Evolutionary conservation across 2,329 filamentous ascomycete genomes (phyloP).

Genomic region (Pezicula neosporulosa): DNA sequence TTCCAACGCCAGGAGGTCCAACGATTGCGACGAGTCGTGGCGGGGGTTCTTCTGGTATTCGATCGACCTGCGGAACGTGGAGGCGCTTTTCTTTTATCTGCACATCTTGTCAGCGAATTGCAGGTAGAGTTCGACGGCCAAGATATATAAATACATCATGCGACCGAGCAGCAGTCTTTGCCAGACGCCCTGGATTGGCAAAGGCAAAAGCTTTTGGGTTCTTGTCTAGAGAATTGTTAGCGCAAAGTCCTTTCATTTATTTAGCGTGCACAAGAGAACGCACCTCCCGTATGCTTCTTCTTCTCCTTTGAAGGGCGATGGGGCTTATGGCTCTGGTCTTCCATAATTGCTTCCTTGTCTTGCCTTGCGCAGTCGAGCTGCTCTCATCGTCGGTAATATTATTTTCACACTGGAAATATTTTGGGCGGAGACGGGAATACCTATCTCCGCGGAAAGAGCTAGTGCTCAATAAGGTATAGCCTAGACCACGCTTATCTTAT

Average conservation of each 20-base stretch:
- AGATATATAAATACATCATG: constrained; percentile 42
- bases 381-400: constrained; percentile 1
- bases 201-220: constrained; percentile 33
- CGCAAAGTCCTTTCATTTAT: background rate
- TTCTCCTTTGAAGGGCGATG: constrained; percentile 89
- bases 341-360: constrained; percentile 49
- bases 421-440: background rate
- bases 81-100: constrained; percentile 92
- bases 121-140: constrained; percentile 12
- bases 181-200: constrained; percentile 31
- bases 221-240: constrained; percentile 19
- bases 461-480: background rate
- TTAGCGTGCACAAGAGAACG: constrained; percentile 12
- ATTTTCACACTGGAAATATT: constrained; percentile 3
- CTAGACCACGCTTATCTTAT: constrained; percentile 1
- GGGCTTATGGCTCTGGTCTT: constrained; percentile 78
- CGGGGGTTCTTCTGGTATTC: constrained; percentile 90
- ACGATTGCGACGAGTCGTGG: constrained; percentile 92
- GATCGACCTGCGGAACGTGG: constrained; percentile 94
- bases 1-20: constrained; percentile 90
- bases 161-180: constrained; percentile 42
- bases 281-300: constrained; percentile 68
- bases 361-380: too few species aligned
- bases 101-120: constrained; percentile 5
- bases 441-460: background rate